Evolutionary conservation across 2,329 filamentous ascomycete species (phyloP).

Genomic region (Scedosporium dehoogii): DNA sequence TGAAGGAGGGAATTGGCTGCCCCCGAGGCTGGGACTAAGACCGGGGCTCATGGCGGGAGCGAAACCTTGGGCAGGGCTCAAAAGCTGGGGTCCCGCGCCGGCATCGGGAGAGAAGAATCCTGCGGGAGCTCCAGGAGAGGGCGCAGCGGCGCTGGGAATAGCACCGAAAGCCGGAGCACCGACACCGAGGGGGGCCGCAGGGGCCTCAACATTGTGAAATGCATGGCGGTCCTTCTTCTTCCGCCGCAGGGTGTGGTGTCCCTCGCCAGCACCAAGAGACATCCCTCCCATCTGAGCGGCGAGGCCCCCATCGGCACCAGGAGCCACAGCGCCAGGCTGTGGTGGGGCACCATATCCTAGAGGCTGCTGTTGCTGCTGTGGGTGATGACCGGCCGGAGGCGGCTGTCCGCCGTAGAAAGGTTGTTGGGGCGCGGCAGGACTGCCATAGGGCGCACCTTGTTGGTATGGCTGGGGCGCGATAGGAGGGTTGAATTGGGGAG

Average conservation of each 20-base stretch:
- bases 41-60: slow-evolving; percentile 18
- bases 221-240: slow-evolving; percentile 96
- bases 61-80: slow-evolving; percentile 17
- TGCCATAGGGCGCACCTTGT: slow-evolving; percentile 19
- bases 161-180: slow-evolving; percentile 58
- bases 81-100: slow-evolving; percentile 21
- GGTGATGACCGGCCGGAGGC: slow-evolving; percentile 2
- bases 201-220: slow-evolving; percentile 72
- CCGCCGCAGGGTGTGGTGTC: slow-evolving; percentile 44
- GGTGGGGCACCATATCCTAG: slow-evolving; percentile 25
- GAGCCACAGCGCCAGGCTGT: slow-evolving; percentile 16
- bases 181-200: slow-evolving; percentile 34
- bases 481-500: slow-evolving; percentile 47
- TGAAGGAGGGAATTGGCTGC: slow-evolving; percentile 52
- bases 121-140: slow-evolving; percentile 4
- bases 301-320: slow-evolving; percentile 36
- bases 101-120: slow-evolving; percentile 1
- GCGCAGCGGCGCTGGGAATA: slow-evolving; percentile 38
- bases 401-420: slow-evolving; percentile 7
- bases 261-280: slow-evolving; percentile 46
- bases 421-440: background rate
- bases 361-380: slow-evolving; percentile 3
- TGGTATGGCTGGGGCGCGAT: slow-evolving; percentile 45
- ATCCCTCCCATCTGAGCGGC: slow-evolving; percentile 71
- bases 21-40: background rate